A percentile compares a stretch with the other conserved stretches of the same genome.
Conservation (phyloP, 108 stramenopile genomes). For the Nitzschia inconspicua region DNA sequence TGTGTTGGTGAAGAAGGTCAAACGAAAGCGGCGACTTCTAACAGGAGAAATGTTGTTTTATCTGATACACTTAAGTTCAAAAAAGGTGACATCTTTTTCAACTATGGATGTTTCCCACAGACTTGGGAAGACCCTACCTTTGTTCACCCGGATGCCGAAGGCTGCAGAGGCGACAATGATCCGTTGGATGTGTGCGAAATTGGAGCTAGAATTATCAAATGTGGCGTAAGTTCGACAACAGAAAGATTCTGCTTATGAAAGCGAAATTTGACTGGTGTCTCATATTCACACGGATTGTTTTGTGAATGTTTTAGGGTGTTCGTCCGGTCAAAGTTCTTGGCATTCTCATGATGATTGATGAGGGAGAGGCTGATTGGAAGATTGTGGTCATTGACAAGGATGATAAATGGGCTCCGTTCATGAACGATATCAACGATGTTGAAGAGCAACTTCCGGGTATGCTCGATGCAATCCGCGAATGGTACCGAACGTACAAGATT, state of each 20-base stretch:
- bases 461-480: constrained; percentile 90
- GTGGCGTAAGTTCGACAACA: constrained; percentile 55
- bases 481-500: constrained; percentile 99
- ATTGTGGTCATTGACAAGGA: constrained; percentile 91
- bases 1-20: too few relatives aligned
- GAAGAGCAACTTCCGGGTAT: constrained; percentile 89
- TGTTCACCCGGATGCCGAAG: constrained; percentile 89
- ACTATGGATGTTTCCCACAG: constrained; percentile 97
- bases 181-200: constrained; percentile 95
- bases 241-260: not conserved
- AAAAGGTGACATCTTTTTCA: constrained; percentile 97
- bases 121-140: constrained; percentile 98
- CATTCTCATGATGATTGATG: constrained; percentile 96
- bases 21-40: too few relatives aligned
- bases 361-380: constrained; percentile 99
- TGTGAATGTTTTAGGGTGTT: constrained; percentile 50
- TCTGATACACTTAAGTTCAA: constrained; percentile 48
- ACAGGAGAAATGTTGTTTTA: not conserved
- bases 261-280: not conserved
- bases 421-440: constrained; percentile 96
- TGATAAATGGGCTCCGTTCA: constrained; percentile 94
- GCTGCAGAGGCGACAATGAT: constrained; percentile 88
- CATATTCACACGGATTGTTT: not conserved
- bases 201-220: constrained; percentile 65
- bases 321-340: constrained; percentile 97